Evolutionary conservation across 2,329 filamentous ascomycete species (phyloP), one percentile per base, ranked within the genome.

Genomic region (Fusarium brachygibbosum): DNA sequence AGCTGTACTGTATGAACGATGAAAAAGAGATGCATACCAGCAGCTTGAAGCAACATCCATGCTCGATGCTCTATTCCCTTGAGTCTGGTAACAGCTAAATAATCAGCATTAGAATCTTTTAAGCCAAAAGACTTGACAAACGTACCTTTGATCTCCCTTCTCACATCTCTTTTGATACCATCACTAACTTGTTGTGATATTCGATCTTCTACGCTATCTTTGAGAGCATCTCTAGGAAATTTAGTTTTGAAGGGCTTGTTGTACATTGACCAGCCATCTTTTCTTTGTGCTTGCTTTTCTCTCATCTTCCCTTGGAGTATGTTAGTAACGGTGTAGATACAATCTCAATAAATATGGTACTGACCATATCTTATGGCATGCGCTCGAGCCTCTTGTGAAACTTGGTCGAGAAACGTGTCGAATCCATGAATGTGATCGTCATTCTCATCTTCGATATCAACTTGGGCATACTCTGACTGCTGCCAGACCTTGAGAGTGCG

Each of bases 341-440:
- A 23, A 5, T 11, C 3, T 21, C 3, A 9, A 13, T 11, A 7
- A 25, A 23, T 17, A 3, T 14, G 6, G 17, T 21, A 57, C 63
- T 45, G 17, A 72, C 69, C 51, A n/a, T 72, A 68, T 59, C 69
- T 52, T 44, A 66, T 58, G 14, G 69, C 69, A 54, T 70, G 66
- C n/a, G 64, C 67, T 34, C 70, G 67, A 21, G 67, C 45, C 38
- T 69, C 67, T 13, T 72, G 70, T 14, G 67, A 69, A 35, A 72
- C 70, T 17, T 68, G 66, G 10, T 72, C 70, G 7, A 72, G 52
- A 21, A 72, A 72, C 2, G 69, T 72, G 31, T 72, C 70, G 25
- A 68, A 72, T 14, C 70, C 69, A 19, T 72, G 67, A 1, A 72
- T 46, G 13, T 66, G 67, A 29, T 41, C 37, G 16, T 71, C 64